These are phyloP conservation scores for Cladosporium colombiae DNA, from an alignment of 2,329 filamentous ascomycete species.

Conservation along the genomic window DNA sequence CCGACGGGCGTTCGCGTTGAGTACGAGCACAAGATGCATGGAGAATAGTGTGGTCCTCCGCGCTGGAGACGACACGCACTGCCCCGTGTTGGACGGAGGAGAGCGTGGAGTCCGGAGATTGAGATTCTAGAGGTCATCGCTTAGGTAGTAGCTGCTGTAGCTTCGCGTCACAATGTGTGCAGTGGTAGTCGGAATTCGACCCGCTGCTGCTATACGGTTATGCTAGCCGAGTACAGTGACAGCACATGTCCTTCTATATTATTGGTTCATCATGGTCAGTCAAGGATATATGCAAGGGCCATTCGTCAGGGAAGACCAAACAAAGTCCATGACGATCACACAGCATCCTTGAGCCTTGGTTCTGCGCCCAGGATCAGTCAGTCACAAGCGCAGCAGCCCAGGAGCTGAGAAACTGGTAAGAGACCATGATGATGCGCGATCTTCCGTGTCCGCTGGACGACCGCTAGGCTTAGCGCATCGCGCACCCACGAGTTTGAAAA, in stretches of 20 bases:
- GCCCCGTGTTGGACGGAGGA: background rate
- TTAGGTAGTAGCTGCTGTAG: background rate
- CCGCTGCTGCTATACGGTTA: background rate
- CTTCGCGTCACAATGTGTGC: background rate
- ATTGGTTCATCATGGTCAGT: background rate
- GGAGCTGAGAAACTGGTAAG: no score
- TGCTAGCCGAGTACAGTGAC: no score
- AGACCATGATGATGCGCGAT: background rate
- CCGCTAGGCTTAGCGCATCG: background rate
- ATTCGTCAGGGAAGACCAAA: background rate
- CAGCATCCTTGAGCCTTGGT: background rate
- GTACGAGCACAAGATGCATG: background rate
- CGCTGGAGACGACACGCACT: background rate
- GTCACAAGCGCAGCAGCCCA: background rate
- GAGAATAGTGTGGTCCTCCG: background rate
- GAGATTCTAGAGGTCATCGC: background rate
- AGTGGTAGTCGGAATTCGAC: background rate
- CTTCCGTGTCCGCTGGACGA: background rate
- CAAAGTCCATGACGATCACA: background rate
- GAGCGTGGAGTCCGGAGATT: background rate
- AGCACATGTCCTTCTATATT: no score
- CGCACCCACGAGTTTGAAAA: background rate
- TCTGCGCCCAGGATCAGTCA: background rate
- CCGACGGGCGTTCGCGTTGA: background rate
- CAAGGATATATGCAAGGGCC: background rate